Base-by-base conservation (phyloP, 441 rosid species). In the Isatis lusitanica region DNA sequence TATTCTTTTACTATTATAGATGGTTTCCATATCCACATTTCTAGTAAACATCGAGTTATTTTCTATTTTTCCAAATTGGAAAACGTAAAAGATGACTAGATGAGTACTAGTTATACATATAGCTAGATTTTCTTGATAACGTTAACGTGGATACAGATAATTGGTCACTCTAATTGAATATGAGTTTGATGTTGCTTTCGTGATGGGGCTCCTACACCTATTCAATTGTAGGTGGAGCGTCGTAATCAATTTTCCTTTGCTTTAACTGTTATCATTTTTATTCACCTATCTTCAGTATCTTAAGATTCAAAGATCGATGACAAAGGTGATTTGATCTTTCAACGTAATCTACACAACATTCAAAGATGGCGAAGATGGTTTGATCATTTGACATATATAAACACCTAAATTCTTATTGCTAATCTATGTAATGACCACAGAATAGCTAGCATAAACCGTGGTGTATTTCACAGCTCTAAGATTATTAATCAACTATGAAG, bases 171-270 rank as follows among this genome's bases (percentile, higher is more conserved):
- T 18, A 39, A 17, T 47, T 58, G 17, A 52, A 58, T 48, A 58
- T 16, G 40, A 44, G 5, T 2, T 4, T 10, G 28, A 7, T 28
- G 43, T 74, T 40, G 28, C 36, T 66, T 74, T 66, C 26, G 78
- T 59, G 55, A 74, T 68, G 74, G 74, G 73, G 61, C 18, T 57
- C 35, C 51, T 21, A 55, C 16, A 42, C 58, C 18, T 53, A 63
- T 28, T 39, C 15, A 35, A 48, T 63, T 38, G 15, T 70, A 9
- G 72, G 76, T 76, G 76, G 42, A n/a, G 72, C 56, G 76, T 76
- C 80, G 9, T 50, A 65, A 57, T 76, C 72, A 59, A 6, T 0
- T 30, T 69, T 6, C 39, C 28, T 52, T 1, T 6, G n/a, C 72
- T 70, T 65, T 33, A 48, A 65, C 13, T 76, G 26, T 57, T 39